These are phyloP conservation scores for Penicillium flavigenum DNA, from an alignment of 495 filamentous ascomycete species.

Conservation along the genomic window DNA sequence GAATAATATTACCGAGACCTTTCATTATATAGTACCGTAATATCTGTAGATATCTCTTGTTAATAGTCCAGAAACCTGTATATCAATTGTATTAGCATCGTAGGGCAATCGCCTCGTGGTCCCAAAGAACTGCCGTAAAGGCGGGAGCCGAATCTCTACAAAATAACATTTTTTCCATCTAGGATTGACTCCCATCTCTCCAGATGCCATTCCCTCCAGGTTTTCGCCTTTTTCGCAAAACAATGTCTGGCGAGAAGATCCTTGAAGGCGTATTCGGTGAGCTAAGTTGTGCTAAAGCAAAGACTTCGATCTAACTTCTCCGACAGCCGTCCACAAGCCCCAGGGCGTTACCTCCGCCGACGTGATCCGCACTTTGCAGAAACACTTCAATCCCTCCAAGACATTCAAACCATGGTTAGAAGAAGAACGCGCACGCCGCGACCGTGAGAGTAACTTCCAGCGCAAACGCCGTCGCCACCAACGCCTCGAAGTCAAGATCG, in stretches of 20 bases:
- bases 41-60: not conserved
- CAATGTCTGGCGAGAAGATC: conserved; percentile 59
- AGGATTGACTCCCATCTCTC: conserved; percentile 3
- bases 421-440: conserved; percentile 51
- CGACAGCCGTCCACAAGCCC: conserved; percentile 87
- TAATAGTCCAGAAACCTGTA: not conserved
- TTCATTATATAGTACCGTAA: not conserved
- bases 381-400: conserved; percentile 74
- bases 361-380: conserved; percentile 79
- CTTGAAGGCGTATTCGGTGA: conserved; percentile 75
- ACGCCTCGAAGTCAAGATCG: conserved; percentile 78
- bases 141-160: conserved; percentile 1
- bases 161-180: conserved; percentile 10
- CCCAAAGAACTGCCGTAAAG: not conserved
- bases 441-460: conserved; percentile 54
- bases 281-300: conserved; percentile 7
- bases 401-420: conserved; percentile 73
- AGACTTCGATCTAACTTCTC: conserved; percentile 3
- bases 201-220: conserved; percentile 38
- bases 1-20: not conserved
- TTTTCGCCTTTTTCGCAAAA: conserved; percentile 39
- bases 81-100: not conserved
- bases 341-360: conserved; percentile 79
- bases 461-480: conserved; percentile 53
- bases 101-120: not conserved